A percentile compares a stretch with the other conserved stretches of the same genome.
Conservation (phyloP, 2,329 filamentous ascomycete species). For the Fusarium anthophilum region DNA sequence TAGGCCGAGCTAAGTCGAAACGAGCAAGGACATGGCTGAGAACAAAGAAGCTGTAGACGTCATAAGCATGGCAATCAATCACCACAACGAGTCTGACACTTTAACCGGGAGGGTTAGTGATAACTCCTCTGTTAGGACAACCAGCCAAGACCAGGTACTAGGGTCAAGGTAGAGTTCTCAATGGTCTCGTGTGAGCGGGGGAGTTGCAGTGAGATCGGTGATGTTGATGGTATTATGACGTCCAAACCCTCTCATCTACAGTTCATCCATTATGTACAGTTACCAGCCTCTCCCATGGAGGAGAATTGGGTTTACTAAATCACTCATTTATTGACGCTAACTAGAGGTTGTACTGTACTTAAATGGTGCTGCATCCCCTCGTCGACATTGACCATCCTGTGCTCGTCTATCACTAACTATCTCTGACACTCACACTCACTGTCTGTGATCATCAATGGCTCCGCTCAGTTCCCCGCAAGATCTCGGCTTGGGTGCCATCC, state of each 20-base stretch:
- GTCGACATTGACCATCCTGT: background rate
- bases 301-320: background rate
- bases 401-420: background rate
- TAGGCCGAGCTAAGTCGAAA: conserved; percentile 9
- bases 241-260: conserved; percentile 10
- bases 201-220: conserved; percentile 2
- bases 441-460: conserved; percentile 18
- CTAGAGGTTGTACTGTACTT: background rate
- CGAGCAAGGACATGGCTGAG: conserved; percentile 1
- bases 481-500: conserved; percentile 20
- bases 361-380: background rate
- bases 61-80: background rate
- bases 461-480: conserved; percentile 23
- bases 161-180: background rate
- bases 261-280: background rate
- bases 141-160: background rate
- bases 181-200: conserved; percentile 11
- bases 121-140: background rate
- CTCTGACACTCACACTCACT: background rate
- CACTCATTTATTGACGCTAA: background rate
- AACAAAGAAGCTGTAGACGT: conserved; percentile 5
- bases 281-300: conserved; percentile 6
- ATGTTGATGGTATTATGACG: conserved; percentile 35
- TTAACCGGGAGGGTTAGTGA: background rate
- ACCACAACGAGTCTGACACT: background rate